Evolutionary conservation across 2,329 filamentous ascomycete genomes (phyloP).

Genomic region (Alternaria longipes): DNA sequence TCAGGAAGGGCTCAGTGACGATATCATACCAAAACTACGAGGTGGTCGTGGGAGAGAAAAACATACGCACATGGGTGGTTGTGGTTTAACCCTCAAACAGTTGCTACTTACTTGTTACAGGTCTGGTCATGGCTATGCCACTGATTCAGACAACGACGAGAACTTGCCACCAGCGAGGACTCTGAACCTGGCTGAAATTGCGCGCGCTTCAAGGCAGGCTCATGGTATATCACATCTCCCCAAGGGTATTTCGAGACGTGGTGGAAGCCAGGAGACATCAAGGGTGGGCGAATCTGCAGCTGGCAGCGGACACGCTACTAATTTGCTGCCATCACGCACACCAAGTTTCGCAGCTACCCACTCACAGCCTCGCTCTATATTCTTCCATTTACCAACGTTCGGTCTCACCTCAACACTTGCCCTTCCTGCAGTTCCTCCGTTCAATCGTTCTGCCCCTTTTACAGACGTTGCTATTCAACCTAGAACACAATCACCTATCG

Average conservation of each 20-base stretch:
- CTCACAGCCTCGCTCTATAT: background rate
- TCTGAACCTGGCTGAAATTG: background rate
- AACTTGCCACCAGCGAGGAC: background rate
- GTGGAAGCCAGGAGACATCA: background rate
- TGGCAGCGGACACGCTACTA: background rate
- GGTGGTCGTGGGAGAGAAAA: conserved; percentile 15
- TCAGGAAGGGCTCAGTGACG: conserved; percentile 4
- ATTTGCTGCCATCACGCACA: background rate
- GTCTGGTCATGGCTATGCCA: background rate
- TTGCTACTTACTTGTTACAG: conserved; percentile 10
- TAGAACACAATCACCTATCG: background rate
- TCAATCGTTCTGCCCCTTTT: background rate
- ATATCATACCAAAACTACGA: conserved; percentile 11
- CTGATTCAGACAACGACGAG: background rate
- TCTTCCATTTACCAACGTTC: background rate
- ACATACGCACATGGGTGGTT: background rate
- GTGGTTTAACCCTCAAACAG: conserved; percentile 5
- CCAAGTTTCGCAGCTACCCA: background rate
- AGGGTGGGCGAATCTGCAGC: background rate
- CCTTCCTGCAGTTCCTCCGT: background rate
- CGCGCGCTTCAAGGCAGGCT: background rate
- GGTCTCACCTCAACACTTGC: background rate
- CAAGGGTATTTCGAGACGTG: background rate
- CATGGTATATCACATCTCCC: conserved; percentile 9
- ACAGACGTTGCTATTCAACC: background rate